These are phyloP conservation scores for Stagonosporopsis vannaccii DNA, from an alignment of 2,329 filamentous ascomycete genomes.

Conservation along the genomic window DNA sequence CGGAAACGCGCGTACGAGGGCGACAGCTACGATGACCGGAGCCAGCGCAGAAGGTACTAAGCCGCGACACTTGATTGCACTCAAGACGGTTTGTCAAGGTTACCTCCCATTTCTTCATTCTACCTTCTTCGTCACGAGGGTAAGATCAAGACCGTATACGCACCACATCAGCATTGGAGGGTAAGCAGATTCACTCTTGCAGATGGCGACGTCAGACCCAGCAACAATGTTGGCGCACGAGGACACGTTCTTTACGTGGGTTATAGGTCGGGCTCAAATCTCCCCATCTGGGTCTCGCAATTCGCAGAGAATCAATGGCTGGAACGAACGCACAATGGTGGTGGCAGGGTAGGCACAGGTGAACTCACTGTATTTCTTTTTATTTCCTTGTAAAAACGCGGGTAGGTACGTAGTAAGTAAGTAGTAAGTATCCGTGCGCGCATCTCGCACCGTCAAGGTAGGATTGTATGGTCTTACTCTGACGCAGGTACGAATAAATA, in stretches of 20 bases:
- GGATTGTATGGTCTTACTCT: too few species aligned
- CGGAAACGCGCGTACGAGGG: constrained; percentile 72
- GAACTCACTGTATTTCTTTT: constrained; percentile 8
- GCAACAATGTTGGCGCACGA: background rate
- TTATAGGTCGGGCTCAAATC: too few species aligned
- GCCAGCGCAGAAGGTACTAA: constrained; percentile 67
- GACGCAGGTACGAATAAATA: too few species aligned
- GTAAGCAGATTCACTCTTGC: constrained; percentile 33
- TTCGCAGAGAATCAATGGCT: too few species aligned
- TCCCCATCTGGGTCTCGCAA: too few species aligned
- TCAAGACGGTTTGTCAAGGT: constrained; percentile 50
- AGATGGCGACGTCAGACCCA: background rate
- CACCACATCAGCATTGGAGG: constrained; percentile 25
- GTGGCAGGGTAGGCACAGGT: constrained; percentile 34
- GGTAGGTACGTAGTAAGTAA: too few species aligned
- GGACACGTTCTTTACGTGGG: too few species aligned
- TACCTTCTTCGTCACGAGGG: constrained; percentile 45
- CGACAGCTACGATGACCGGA: constrained; percentile 78
- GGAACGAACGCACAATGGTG: background rate
- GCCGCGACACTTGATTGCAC: constrained; percentile 20
- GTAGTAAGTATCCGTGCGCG: too few species aligned
- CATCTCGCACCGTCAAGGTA: too few species aligned
- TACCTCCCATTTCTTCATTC: constrained; percentile 44
- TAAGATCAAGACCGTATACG: constrained; percentile 39
- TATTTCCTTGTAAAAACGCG: too few species aligned